These are phyloP conservation scores for Shiraia sp. DNA, from an alignment of 2,329 filamentous ascomycete species.

Conservation along the genomic window DNA sequence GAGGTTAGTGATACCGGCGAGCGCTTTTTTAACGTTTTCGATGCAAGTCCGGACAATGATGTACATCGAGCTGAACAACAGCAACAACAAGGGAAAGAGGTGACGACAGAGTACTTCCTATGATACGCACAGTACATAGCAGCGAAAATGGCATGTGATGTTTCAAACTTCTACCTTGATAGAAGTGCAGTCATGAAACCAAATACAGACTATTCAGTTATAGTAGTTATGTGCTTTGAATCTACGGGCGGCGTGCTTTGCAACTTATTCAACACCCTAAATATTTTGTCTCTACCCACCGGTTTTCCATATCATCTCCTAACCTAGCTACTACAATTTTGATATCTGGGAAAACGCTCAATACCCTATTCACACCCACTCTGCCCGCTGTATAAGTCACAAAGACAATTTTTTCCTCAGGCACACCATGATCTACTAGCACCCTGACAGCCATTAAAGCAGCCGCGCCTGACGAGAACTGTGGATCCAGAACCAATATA, in stretches of 20 bases:
- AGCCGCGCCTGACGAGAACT: constrained; percentile 89
- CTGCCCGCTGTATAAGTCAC: constrained; percentile 90
- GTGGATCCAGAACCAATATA: constrained; percentile 85
- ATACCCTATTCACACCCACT: constrained; percentile 80
- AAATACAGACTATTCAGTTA: no score
- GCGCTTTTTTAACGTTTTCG: constrained; percentile 96
- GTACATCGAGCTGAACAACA: constrained; percentile 80
- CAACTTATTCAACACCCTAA: constrained; percentile 69
- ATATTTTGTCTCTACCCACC: constrained; percentile 90
- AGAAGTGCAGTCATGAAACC: no score
- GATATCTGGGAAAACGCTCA: constrained; percentile 85
- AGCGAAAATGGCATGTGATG: no score
- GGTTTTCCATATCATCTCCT: constrained; percentile 77
- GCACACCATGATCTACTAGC: constrained; percentile 90
- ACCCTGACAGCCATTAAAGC: constrained; percentile 94
- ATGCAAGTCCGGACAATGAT: constrained; percentile 95
- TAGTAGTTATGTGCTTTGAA: not conserved
- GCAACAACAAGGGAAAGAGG: constrained; percentile 72
- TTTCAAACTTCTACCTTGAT: no score
- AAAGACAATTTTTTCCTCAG: constrained; percentile 82
- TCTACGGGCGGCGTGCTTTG: not conserved
- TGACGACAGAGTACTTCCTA: constrained; percentile 69
- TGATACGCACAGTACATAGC: constrained; percentile 51
- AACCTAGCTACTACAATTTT: constrained; percentile 84
- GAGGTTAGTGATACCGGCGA: constrained; percentile 94